phyloP scores from a whole-genome alignment of 305 asterid species.

The Solanum hybrid region DNA sequence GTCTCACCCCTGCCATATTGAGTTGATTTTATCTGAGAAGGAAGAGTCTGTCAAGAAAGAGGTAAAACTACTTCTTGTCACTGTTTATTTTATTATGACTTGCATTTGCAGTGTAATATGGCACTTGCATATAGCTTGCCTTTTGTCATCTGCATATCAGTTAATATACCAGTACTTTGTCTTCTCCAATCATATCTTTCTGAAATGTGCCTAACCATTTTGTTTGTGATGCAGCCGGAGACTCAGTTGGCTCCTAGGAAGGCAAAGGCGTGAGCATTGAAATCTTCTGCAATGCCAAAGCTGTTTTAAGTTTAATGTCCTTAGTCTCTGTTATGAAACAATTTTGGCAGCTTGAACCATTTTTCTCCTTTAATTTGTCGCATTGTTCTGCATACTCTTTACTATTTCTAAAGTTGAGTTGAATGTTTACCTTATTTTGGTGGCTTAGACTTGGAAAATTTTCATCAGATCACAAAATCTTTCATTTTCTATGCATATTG shows the following conservation, averaged over 20 bases:
- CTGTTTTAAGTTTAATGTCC: neutral
- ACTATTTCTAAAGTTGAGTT: neutral
- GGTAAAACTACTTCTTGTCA: slow-evolving; percentile 13
- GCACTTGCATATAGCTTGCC: neutral
- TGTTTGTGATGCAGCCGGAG: slow-evolving; percentile 31
- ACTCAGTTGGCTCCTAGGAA: slow-evolving; percentile 43
- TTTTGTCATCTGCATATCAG: neutral
- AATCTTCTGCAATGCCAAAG: neutral
- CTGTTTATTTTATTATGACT: neutral
- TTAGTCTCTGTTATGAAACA: neutral
- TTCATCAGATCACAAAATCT: accelerated
- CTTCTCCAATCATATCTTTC: neutral
- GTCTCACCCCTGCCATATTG: slow-evolving; percentile 71
- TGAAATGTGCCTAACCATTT: neutral
- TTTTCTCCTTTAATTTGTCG: neutral
- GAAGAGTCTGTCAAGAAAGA: slow-evolving; percentile 59
- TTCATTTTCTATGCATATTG: neutral
- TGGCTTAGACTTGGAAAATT: neutral
- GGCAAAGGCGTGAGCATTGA: neutral
- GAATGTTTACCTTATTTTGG: neutral
- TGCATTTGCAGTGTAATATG: neutral
- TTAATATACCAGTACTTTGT: neutral
- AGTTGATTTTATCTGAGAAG: slow-evolving; percentile 51
- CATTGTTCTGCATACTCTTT: neutral
- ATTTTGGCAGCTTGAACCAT: neutral